Conservation (phyloP, 805 yeast genomes). For the Starmerella sp. region DNA sequence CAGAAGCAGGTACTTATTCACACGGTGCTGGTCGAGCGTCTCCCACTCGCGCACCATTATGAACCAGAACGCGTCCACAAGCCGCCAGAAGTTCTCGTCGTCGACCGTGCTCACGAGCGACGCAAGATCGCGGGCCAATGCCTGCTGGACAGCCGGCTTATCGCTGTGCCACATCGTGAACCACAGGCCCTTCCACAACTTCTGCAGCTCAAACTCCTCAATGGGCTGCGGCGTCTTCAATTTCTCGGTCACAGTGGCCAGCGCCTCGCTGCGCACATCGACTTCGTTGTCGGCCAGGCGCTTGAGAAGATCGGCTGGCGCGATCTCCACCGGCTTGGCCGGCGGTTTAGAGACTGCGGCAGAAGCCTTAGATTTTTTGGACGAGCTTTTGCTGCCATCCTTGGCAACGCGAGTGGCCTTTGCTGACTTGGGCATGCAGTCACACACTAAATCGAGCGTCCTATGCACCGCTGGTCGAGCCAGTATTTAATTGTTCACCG, state of each 20-base stretch:
- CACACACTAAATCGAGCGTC: not conserved
- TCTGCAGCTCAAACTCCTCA: constrained; percentile 49
- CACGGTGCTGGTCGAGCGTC: constrained; percentile 65
- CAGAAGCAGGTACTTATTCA: constrained; percentile 75
- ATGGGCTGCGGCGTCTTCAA: constrained; percentile 36
- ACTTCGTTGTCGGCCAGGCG: constrained; percentile 30
- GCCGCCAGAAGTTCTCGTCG: constrained; percentile 36
- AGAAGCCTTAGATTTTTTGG: not conserved
- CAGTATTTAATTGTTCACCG: not conserved
- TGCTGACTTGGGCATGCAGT: not conserved
- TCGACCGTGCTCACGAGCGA: constrained; percentile 32
- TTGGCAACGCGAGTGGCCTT: not conserved
- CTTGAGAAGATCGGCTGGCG: constrained; percentile 13
- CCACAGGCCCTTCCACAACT: constrained; percentile 93
- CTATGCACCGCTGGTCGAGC: too few species aligned
- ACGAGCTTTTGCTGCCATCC: not conserved
- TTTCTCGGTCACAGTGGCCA: constrained; percentile 51
- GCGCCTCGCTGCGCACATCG: constrained; percentile 60
- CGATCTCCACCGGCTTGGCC: constrained; percentile 1
- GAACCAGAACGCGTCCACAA: constrained; percentile 69
- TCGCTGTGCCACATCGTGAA: constrained; percentile 96
- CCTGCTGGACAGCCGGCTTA: constrained; percentile 83
- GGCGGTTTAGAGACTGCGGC: not conserved
- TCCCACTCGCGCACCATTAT: constrained; percentile 76
- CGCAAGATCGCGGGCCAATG: constrained; percentile 65